Evolutionary conservation across 164 flowering plant genomes (phyloP).

Genomic region (Nelumbo lutea): DNA sequence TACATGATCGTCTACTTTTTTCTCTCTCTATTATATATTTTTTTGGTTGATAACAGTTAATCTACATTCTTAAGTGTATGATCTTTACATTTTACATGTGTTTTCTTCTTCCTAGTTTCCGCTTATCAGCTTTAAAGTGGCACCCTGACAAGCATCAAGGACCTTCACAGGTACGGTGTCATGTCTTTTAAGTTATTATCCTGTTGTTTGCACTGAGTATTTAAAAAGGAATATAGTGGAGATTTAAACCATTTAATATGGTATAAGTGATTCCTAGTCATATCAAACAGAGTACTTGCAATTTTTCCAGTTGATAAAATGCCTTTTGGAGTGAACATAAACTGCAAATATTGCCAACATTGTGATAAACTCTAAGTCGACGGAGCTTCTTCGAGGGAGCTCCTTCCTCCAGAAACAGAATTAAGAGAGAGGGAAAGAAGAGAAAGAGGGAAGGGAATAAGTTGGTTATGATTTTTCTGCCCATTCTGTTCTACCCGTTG

Average conservation of each 20-base stretch:
- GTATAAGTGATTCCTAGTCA: not conserved
- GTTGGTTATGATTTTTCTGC: no score
- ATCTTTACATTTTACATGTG: not conserved
- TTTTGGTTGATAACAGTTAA: no score
- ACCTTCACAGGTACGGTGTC: slow-evolving; percentile 61
- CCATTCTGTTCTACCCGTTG: no score
- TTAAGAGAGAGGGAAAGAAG: no score
- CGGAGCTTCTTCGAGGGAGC: no score
- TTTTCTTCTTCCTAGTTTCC: slow-evolving; percentile 53
- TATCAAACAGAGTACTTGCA: not conserved
- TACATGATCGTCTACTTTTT: not conserved
- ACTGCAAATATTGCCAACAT: not conserved
- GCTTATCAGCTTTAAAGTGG: slow-evolving; percentile 80
- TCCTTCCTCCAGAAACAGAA: no score
- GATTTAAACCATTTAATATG: not conserved
- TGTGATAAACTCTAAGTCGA: not conserved
- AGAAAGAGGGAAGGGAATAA: no score
- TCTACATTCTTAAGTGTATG: not conserved
- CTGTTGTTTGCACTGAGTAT: not conserved
- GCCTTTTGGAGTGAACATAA: not conserved
- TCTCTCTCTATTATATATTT: no score
- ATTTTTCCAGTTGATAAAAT: not conserved
- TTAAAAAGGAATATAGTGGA: not conserved
- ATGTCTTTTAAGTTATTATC: slow-evolving; percentile 3
- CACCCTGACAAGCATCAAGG: slow-evolving; percentile 96